A percentile compares a stretch with the other conserved stretches of the same genome.
Conservation (phyloP, 257 asterid species). For the Rauvolfia tetraphylla region DNA sequence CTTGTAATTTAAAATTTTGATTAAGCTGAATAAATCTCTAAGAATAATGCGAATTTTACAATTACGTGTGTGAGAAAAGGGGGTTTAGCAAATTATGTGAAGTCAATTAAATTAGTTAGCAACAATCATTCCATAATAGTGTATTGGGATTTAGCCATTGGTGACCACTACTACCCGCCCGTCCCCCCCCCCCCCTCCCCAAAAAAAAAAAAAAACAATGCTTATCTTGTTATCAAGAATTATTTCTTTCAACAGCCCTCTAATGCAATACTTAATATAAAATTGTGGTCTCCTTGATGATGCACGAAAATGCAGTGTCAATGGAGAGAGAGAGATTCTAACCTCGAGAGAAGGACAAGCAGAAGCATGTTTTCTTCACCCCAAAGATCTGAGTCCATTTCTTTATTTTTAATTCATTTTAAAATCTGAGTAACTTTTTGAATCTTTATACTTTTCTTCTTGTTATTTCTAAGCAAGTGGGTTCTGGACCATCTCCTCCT, state of each 20-base stretch:
- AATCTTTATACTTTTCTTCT: slow-evolving; percentile 56
- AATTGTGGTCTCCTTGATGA: slow-evolving; percentile 53
- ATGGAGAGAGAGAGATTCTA: slow-evolving; percentile 60
- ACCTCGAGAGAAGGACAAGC: slow-evolving; percentile 62
- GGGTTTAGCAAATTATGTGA: slow-evolving; percentile 10
- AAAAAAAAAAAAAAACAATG: neutral
- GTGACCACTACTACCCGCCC: slow-evolving; percentile 3
- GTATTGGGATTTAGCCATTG: slow-evolving; percentile 4
- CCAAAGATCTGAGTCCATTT: slow-evolving; percentile 67
- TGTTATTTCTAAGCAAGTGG: slow-evolving; percentile 51
- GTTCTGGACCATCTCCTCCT: slow-evolving; percentile 34
- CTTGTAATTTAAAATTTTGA: no score
- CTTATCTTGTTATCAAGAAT: slow-evolving; percentile 36
- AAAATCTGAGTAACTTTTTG: slow-evolving; percentile 31
- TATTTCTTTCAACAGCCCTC: slow-evolving; percentile 44
- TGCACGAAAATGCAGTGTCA: slow-evolving; percentile 56
- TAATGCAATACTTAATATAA: slow-evolving; percentile 9
- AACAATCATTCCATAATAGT: slow-evolving; percentile 17
- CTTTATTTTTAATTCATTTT: slow-evolving; percentile 14
- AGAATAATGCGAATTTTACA: no score
- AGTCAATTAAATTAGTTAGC: slow-evolving; percentile 16
- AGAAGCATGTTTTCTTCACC: slow-evolving; percentile 58
- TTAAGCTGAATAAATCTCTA: no score
- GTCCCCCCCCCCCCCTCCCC: neutral
- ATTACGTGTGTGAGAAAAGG: neutral